A percentile compares a stretch with the other conserved stretches of the same genome.
These are phyloP conservation scores for Lecanicillium sp. DNA, from an alignment of 2,329 filamentous ascomycete species.

Conservation along the genomic window DNA sequence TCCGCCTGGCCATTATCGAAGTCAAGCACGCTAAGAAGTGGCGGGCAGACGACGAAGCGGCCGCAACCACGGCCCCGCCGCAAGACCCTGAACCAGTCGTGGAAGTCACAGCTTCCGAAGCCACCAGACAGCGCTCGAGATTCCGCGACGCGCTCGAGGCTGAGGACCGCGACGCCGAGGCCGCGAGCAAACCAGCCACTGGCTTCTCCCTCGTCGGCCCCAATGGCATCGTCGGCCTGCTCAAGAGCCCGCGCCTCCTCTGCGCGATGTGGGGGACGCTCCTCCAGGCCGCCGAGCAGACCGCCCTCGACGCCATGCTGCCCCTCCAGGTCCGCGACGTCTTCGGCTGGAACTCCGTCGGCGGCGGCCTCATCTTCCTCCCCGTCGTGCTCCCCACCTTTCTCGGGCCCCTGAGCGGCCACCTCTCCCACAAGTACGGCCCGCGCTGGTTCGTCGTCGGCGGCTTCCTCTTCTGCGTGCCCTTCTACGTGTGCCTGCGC, in stretches of 20 bases:
- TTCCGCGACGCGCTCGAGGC: too few species aligned
- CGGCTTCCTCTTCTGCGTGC: slow-evolving; percentile 28
- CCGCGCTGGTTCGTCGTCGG: slow-evolving; percentile 29
- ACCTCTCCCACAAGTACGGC: slow-evolving; percentile 28
- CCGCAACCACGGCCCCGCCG: not conserved
- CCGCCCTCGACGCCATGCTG: slow-evolving; percentile 29
- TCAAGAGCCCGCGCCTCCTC: slow-evolving; percentile 27
- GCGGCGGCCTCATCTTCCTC: slow-evolving; percentile 30
- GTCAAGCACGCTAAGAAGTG: slow-evolving; percentile 26
- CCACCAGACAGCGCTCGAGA: too few species aligned
- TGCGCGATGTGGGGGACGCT: slow-evolving; percentile 30
- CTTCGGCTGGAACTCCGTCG: slow-evolving; percentile 29
- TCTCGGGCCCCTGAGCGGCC: slow-evolving; percentile 26
- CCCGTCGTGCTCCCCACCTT: slow-evolving; percentile 27
- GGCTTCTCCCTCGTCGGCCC: not conserved
- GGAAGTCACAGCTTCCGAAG: too few species aligned
- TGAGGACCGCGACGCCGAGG: not conserved
- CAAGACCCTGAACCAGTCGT: slow-evolving; percentile 3
- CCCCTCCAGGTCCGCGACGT: slow-evolving; percentile 25
- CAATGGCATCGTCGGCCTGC: slow-evolving; percentile 19
- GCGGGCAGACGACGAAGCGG: slow-evolving; percentile 15
- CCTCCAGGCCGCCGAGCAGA: slow-evolving; percentile 27
- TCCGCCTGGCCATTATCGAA: slow-evolving; percentile 29
- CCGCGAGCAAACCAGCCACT: not conserved
- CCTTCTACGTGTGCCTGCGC: slow-evolving; percentile 29